Evolutionary conservation across 1,139 yeast species (phyloP).

Genomic region (Candida smagusa): DNA sequence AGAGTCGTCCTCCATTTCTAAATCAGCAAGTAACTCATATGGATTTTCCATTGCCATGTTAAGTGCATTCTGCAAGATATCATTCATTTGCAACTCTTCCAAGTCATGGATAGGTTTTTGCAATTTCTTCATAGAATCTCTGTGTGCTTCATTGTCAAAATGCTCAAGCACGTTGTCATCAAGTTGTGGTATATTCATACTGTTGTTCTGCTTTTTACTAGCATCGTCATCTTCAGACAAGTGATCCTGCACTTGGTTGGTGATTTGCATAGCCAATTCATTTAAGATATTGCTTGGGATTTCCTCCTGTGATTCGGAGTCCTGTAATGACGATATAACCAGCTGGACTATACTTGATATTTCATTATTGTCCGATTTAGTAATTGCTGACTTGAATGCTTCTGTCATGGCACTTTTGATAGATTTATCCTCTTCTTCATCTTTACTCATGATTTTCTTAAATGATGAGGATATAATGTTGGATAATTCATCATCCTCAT

Average conservation of each 20-base stretch:
- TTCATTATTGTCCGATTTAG: conserved; percentile 2
- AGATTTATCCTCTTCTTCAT: conserved; percentile 10
- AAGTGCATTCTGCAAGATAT: conserved; percentile 70
- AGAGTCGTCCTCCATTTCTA: conserved; percentile 35
- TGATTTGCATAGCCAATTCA: conserved; percentile 33
- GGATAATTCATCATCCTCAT: conserved; percentile 14
- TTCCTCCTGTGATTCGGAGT: conserved; percentile 10
- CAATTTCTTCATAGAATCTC: neutral
- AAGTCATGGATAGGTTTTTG: conserved; percentile 33
- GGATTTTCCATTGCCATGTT: conserved; percentile 71
- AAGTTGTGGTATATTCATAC: conserved; percentile 29
- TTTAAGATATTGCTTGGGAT: conserved; percentile 25
- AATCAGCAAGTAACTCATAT: conserved; percentile 48
- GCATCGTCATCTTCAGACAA: conserved; percentile 11
- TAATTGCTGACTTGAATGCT: conserved; percentile 31
- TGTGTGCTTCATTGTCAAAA: conserved; percentile 35
- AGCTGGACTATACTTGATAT: conserved; percentile 22
- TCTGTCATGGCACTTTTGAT: conserved; percentile 32
- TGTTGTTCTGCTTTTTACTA: conserved; percentile 9
- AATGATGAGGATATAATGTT: conserved; percentile 18
- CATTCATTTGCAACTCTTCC: conserved; percentile 55
- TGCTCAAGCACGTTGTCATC: conserved; percentile 40
- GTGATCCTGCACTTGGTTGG: conserved; percentile 33
- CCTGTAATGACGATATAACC: conserved; percentile 10
- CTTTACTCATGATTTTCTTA: conserved; percentile 10